Conservation (phyloP, 164 flowering plant species). For the Magnolia sinica region DNA sequence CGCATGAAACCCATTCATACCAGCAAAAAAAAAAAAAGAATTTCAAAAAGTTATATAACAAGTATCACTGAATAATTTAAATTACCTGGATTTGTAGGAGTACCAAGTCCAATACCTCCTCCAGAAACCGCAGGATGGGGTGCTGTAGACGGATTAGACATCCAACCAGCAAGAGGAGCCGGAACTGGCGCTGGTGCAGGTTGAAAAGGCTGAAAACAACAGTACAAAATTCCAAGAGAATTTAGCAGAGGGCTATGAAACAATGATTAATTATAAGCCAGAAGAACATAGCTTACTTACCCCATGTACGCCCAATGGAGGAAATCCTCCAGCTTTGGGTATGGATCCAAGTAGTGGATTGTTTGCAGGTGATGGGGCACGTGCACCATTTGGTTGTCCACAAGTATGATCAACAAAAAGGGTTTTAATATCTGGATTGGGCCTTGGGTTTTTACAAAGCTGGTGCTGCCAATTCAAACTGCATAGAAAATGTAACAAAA, state of each 20-base stretch:
- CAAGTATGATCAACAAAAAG: constrained; percentile 88
- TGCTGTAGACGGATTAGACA: constrained; percentile 67
- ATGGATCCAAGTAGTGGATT: constrained; percentile 67
- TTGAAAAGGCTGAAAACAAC: constrained; percentile 64
- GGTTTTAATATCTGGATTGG: constrained; percentile 91
- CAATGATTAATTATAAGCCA: background rate
- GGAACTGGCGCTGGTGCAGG: constrained; percentile 59
- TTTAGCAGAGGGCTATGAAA: background rate
- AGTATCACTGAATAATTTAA: constrained; percentile 4
- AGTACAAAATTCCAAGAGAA: constrained; percentile 7
- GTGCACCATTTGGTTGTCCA: constrained; percentile 85
- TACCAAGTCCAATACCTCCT: constrained; percentile 64
- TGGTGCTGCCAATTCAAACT: constrained; percentile 96
- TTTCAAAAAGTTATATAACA: background rate
- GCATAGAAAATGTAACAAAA: constrained; percentile 8
- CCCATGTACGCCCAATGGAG: constrained; percentile 78
- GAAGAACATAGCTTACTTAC: constrained; percentile 27
- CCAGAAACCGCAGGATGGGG: constrained; percentile 72
- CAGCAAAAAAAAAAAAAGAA: background rate
- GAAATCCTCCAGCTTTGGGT: constrained; percentile 79
- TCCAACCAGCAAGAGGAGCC: constrained; percentile 80
- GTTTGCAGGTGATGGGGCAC: constrained; percentile 79
- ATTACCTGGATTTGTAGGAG: constrained; percentile 60
- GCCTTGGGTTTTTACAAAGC: constrained; percentile 83
- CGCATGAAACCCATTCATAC: background rate